Evolutionary conservation across 345 rosid genomes (phyloP), one percentile per base, ranked within the genome.

Genomic region (Orychophragmus violaceus): DNA sequence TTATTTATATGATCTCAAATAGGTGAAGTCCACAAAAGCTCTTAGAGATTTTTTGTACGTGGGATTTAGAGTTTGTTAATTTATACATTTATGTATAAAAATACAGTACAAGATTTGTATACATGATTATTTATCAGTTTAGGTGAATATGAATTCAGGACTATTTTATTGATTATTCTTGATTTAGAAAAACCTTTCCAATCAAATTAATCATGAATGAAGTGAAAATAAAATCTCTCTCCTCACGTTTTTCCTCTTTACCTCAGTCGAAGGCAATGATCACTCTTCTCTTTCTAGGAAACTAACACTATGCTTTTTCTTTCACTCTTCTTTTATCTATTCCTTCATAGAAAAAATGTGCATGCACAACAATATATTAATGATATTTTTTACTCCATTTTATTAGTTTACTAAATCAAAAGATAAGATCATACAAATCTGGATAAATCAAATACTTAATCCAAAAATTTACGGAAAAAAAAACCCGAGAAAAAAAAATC

Each of bases 231-330:
- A n/a, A 25, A 60, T 52, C 77, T 60, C 57, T 67, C 72, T 56
- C 70, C 51, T 50, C 37, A 5, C 25, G 22, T 33, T 65, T 37
- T 62, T 46, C 44, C 27, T 57, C 66, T 41, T 41, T 65, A 59
- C 33, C 46, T 12, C 76, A 73, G 77, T 48, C 66, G 39, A 59
- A 73, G 48, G 68, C 77, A 73, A 73, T 73, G 62, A 73, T 59
- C 33, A 73, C 67, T 50, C 49, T 66, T 73, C 66, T 72, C 71
- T 72, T 72, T 58, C 71, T 72, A 72, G 71, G 76, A 72, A 72
- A 65, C 76, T 39, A 59, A 73, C 72, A 73, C 72, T 73, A 59
- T 66, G 62, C 61, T 73, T 66, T 72, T 66, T 41, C 62, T 59
- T 51, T 66, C 62, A 41, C 72, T 59, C 56, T 58, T 64, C 32